phyloP scores from a whole-genome alignment of 2,329 filamentous ascomycete genomes.

The Cladobotryum protrusum region DNA sequence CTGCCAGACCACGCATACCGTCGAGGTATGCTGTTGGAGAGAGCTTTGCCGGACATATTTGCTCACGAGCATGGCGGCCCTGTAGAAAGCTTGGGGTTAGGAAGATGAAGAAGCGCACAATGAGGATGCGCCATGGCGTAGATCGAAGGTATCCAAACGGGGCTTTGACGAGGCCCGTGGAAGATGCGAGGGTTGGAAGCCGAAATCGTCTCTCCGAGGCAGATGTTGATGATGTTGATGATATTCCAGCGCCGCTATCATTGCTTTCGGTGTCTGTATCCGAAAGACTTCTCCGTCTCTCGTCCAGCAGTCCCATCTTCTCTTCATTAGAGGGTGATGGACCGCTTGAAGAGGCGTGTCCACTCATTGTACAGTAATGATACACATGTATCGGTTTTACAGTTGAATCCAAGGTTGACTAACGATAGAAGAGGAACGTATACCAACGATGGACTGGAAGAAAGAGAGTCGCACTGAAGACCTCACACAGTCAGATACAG shows the following conservation, averaged over 20 bases:
- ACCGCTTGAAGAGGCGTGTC: conserved; percentile 28
- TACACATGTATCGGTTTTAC: not conserved
- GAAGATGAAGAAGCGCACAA: conserved; percentile 37
- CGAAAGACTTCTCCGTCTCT: conserved; percentile 30
- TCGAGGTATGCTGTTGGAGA: conserved; percentile 52
- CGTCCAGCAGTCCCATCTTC: conserved; percentile 39
- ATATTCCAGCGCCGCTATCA: conserved; percentile 15
- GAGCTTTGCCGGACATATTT: conserved; percentile 35
- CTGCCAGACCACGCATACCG: conserved; percentile 51
- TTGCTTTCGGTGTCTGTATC: conserved; percentile 39
- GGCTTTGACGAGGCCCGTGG: conserved; percentile 19
- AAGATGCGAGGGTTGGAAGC: conserved; percentile 18
- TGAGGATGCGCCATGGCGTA: conserved; percentile 31
- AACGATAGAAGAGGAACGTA: not conserved
- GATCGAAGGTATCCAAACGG: conserved; percentile 24
- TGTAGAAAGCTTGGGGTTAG: conserved; percentile 50
- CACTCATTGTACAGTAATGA: conserved; percentile 34
- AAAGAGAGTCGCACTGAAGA: not conserved
- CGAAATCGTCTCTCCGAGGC: conserved; percentile 26
- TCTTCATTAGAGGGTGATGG: conserved; percentile 35
- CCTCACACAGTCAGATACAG: too few species aligned
- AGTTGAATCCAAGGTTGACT: not conserved
- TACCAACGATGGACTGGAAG: conserved; percentile 2
- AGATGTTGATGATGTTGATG: not conserved
- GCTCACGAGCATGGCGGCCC: conserved; percentile 35